Percentiles rank a stretch among this genome's conserved stretches.
Evolutionary conservation across 163 green algal genomes (phyloP).

Genomic region (Coccomyxa subellipsoidea): DNA sequence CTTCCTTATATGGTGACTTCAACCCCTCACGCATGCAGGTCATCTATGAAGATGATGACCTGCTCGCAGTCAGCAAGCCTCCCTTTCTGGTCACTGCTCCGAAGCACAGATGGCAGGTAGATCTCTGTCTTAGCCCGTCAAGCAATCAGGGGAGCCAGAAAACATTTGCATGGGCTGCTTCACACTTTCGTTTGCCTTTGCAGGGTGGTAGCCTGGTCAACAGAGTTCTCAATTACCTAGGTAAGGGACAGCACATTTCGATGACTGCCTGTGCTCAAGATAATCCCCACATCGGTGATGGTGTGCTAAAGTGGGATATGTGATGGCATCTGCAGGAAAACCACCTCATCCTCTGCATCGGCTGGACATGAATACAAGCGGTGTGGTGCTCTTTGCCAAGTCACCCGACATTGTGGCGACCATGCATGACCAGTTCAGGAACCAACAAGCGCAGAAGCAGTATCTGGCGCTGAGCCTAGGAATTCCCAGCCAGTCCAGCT

Average conservation of each 20-base stretch:
- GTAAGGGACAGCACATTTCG: background rate
- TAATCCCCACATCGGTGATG: no score
- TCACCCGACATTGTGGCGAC: background rate
- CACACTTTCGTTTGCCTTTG: background rate
- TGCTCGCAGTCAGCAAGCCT: constrained; percentile 54
- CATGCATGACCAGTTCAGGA: constrained; percentile 48
- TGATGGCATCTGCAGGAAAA: constrained; percentile 16
- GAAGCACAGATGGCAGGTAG: constrained; percentile 41
- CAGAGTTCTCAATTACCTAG: constrained; percentile 40
- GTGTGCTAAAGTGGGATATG: no score
- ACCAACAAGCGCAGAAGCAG: constrained; percentile 1
- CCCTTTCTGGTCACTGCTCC: constrained; percentile 40
- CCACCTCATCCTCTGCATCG: constrained; percentile 42
- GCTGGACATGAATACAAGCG: constrained; percentile 53
- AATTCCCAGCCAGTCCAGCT: background rate
- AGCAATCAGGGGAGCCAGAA: background rate
- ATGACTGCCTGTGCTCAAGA: no score
- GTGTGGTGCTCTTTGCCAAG: constrained; percentile 51
- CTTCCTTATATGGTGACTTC: no score
- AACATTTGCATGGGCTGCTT: background rate
- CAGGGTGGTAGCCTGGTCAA: constrained; percentile 50
- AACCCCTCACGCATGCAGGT: constrained; percentile 6
- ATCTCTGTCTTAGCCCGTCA: background rate
- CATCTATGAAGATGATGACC: constrained; percentile 46
- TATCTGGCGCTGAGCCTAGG: background rate